Base-by-base conservation (phyloP, 495 filamentous ascomycete species). In the Tuber magnatum region DNA sequence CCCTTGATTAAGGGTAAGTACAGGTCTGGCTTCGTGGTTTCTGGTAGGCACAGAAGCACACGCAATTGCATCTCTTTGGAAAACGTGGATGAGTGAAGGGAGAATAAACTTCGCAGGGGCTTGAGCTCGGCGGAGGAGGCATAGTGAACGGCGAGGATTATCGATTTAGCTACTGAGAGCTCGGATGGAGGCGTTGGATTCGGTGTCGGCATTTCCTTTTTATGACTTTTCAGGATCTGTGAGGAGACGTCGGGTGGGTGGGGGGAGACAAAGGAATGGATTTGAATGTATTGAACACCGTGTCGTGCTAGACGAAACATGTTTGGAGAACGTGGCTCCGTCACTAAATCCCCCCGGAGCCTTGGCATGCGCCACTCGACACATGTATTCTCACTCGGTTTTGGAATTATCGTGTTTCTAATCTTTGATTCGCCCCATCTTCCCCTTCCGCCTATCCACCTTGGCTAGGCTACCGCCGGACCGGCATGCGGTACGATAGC, bases 91-190 rank as follows among this genome's bases (percentile, higher is more conserved):
- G 71, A 22, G 74, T 80, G 81, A 16, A 65, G 70, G 18, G 56
- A 68, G 48, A 73, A 68, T 18, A 82, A 44, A 18, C 68, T 69
- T 39, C 41, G 69, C 38, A 82, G 73, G 46, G 74, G 41, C 61
- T 80, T 74, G 56, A 82, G 16, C 71, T 82, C 77, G 22, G 48
- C 74, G 39, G 71, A 77, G 18, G 77, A 81, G 44, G 90, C 87
- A 73, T 88, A 86, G 77, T 90, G 87, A 70, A 87, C 88, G 39
- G 91, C 89, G 68, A 92, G 87, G 70, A 92, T 84, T 51, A 90
- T 84, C 40, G 86, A 87, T 80, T 91, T 89, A n/a, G 88, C 85
- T 32, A 88, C 82, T 16, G 89, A 90, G 41, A 90, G 87, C 32
- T 83, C 77, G 28, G 77, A 46, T 41, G 75, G 40, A n/a, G 35